phyloP scores from a whole-genome alignment of 2,329 filamentous ascomycete genomes.

The Trichoderma sp. region DNA sequence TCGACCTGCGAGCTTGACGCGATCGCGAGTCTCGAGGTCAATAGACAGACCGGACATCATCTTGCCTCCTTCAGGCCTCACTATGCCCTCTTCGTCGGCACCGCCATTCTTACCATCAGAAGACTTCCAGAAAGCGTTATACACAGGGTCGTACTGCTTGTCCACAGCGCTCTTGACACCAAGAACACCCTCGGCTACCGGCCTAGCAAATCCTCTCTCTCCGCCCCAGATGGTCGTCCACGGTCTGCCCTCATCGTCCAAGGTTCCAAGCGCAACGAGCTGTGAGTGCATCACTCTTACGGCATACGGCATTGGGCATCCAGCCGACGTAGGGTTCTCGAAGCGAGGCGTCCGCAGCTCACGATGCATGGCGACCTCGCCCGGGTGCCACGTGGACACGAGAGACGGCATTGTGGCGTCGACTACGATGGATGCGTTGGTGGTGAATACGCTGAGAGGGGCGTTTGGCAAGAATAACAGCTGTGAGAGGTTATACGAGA shows the following conservation, averaged over 20 bases:
- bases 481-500: constrained; percentile 5
- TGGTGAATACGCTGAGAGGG: not conserved
- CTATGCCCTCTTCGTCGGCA: constrained; percentile 4
- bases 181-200: constrained; percentile 61
- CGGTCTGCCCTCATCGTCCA: constrained; percentile 63
- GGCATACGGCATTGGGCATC: constrained; percentile 60
- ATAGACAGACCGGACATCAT: constrained; percentile 55
- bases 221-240: constrained; percentile 84
- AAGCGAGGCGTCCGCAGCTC: constrained; percentile 55
- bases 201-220: constrained; percentile 62
- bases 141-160: constrained; percentile 65
- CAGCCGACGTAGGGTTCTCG: constrained; percentile 66
- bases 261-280: constrained; percentile 69
- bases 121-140: constrained; percentile 55
- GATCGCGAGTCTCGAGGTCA: constrained; percentile 51
- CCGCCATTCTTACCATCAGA: not conserved
- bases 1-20: constrained; percentile 71
- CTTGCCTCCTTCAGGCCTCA: constrained; percentile 37
- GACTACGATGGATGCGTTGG: constrained; percentile 11
- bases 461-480: not conserved
- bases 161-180: constrained; percentile 64
- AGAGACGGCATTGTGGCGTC: constrained; percentile 5
- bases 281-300: constrained; percentile 61
- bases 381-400: constrained; percentile 47
- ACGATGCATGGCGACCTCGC: constrained; percentile 64